Evolutionary conservation across 2,329 filamentous ascomycete genomes (phyloP).

Genomic region (Diaporthe longicolla): DNA sequence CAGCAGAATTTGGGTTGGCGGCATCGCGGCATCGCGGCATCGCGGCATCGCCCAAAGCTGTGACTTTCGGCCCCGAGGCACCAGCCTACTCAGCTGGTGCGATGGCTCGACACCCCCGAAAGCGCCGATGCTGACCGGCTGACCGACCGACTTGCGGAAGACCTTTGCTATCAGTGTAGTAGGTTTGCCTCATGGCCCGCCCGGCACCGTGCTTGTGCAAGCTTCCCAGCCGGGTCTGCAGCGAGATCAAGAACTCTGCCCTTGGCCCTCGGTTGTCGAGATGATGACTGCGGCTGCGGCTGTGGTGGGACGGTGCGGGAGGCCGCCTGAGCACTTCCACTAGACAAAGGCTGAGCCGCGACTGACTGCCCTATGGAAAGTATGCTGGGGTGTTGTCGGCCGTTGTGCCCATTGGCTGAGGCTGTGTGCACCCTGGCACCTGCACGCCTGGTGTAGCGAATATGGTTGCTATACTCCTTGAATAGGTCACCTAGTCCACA

Average conservation of each 20-base stretch:
- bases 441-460: background rate
- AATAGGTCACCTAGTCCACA: background rate
- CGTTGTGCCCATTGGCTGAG: background rate
- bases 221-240: background rate
- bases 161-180: background rate
- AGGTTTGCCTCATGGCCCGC: background rate
- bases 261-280: background rate
- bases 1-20: background rate
- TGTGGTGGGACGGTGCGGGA: background rate
- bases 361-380: background rate
- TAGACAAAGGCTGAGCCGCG: background rate
- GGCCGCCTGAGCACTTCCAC: conserved; percentile 3
- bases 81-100: conserved; percentile 1
- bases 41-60: background rate
- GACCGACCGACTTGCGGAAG: background rate
- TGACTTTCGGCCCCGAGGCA: conserved; percentile 3
- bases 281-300: background rate
- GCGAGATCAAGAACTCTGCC: background rate
- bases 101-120: conserved; percentile 6
- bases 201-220: background rate
- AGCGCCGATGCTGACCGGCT: conserved; percentile 7
- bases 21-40: too few species aligned
- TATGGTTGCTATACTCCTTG: background rate
- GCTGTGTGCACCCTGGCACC: conserved; percentile 1
- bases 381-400: background rate